phyloP scores from a whole-genome alignment of 768 basidiomycete genomes.

The Lentinus tigrinus region DNA sequence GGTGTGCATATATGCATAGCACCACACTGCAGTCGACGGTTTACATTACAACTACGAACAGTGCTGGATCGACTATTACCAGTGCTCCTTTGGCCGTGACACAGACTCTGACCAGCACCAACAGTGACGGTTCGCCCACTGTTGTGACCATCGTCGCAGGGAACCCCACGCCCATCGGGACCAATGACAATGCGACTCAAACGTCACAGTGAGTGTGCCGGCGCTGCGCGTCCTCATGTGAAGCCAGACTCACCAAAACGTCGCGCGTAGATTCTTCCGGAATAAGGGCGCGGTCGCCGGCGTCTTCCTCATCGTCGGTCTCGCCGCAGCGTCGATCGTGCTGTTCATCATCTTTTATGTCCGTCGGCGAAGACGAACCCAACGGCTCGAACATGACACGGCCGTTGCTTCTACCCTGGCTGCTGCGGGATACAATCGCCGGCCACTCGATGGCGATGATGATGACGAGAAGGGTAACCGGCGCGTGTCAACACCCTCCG shows the following conservation, averaged over 20 bases:
- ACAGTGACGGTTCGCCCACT: slow-evolving; percentile 47
- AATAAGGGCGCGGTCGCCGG: slow-evolving; percentile 92
- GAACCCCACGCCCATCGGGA: slow-evolving; percentile 64
- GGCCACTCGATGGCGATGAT: slow-evolving; percentile 68
- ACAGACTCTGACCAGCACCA: slow-evolving; percentile 52
- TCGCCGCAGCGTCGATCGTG: slow-evolving; percentile 67
- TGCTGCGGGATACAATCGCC: slow-evolving; percentile 67
- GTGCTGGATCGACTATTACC: slow-evolving; percentile 44
- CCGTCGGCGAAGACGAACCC: slow-evolving; percentile 61
- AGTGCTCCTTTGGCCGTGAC: slow-evolving; percentile 61
- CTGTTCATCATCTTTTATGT: slow-evolving; percentile 73
- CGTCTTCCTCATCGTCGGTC: slow-evolving; percentile 86
- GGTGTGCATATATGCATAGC: slow-evolving; percentile 31
- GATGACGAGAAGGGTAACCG: slow-evolving; percentile 35
- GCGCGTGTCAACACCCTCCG: slow-evolving; percentile 15
- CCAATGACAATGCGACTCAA: slow-evolving; percentile 39
- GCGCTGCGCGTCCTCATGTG: slow-evolving; percentile 3
- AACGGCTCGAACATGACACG: slow-evolving; percentile 63
- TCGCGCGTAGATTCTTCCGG: slow-evolving; percentile 67
- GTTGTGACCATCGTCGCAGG: slow-evolving; percentile 63
- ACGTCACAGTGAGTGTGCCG: slow-evolving; percentile 48
- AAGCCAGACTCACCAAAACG: background rate
- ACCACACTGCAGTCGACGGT: slow-evolving; percentile 54
- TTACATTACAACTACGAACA: slow-evolving; percentile 61
- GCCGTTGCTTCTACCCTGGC: slow-evolving; percentile 71